Evolutionary conservation across 257 asterid genomes (phyloP).

Genomic region (Solanum virginianum): DNA sequence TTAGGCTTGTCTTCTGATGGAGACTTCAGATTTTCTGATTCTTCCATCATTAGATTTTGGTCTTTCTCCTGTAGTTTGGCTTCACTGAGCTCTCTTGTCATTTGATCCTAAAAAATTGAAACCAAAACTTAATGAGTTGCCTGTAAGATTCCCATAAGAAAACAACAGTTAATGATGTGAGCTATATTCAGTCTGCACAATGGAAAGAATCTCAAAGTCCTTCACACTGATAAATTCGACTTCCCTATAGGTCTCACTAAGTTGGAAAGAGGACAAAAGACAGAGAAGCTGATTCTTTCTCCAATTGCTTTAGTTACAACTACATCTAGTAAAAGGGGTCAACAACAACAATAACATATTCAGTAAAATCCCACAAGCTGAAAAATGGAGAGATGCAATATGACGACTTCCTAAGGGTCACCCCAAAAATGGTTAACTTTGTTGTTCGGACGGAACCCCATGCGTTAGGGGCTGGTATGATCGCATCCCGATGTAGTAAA

Average conservation of each 20-base stretch:
- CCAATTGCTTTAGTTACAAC: neutral
- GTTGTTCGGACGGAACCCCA: no score
- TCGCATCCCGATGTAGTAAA: neutral
- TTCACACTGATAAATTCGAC: neutral
- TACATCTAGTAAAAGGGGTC: neutral
- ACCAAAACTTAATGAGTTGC: neutral
- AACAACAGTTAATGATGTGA: neutral
- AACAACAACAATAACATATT: no score
- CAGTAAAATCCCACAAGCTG: no score
- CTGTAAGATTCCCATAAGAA: neutral
- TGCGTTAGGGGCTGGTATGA: no score
- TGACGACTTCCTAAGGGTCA: no score
- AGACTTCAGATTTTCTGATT: constrained; percentile 11
- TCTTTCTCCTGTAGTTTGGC: constrained; percentile 12
- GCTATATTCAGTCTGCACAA: neutral
- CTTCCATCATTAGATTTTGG: constrained; percentile 14
- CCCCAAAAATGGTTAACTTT: no score
- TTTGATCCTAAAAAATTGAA: constrained; percentile 28
- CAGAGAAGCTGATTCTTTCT: neutral
- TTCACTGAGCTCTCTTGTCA: constrained; percentile 15
- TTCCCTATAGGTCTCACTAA: neutral
- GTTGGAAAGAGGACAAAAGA: neutral
- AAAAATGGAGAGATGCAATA: no score
- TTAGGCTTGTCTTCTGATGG: constrained; percentile 14
- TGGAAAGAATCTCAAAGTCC: neutral